These are phyloP conservation scores for Funneliformis caledonium DNA, from an alignment of 371 early-diverging fungal species.

Conservation along the genomic window DNA sequence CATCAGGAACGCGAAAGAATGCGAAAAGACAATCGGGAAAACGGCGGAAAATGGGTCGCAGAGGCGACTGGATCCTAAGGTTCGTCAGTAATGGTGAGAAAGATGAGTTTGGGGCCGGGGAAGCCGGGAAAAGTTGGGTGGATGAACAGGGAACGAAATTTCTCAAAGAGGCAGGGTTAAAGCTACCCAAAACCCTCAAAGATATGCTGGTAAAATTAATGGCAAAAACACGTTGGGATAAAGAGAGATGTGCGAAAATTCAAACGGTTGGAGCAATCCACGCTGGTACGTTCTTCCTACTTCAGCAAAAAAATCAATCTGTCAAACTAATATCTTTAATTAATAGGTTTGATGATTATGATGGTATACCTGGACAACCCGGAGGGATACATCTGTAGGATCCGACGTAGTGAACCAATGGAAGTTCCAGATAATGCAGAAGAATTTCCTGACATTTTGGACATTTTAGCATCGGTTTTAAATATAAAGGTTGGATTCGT, in stretches of 20 bases:
- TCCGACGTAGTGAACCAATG: conserved; percentile 1
- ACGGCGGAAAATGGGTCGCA: conserved; percentile 24
- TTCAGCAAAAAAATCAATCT: neutral
- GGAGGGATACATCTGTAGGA: conserved; percentile 12
- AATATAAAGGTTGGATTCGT: conserved; percentile 29
- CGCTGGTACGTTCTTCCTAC: conserved; percentile 23
- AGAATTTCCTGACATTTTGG: conserved; percentile 23
- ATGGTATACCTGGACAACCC: conserved; percentile 17
- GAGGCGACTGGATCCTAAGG: conserved; percentile 7
- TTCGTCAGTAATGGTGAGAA: conserved; percentile 17
- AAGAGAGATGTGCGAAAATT: neutral
- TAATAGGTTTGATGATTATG: conserved; percentile 27
- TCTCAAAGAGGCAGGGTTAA: conserved; percentile 22
- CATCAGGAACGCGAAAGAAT: conserved; percentile 37
- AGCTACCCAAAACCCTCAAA: conserved; percentile 31
- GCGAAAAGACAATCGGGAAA: conserved; percentile 7
- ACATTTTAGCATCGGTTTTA: conserved; percentile 19
- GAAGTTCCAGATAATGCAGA: conserved; percentile 33
- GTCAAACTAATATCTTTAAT: neutral
- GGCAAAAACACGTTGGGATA: conserved; percentile 6
- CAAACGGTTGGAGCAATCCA: conserved; percentile 23
- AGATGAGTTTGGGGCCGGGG: conserved; percentile 30
- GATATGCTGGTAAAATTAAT: conserved; percentile 37
- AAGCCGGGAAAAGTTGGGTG: conserved; percentile 7
- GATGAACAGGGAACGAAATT: conserved; percentile 22